These are phyloP conservation scores for Arthrobotrys iridis DNA, from an alignment of 2,329 filamentous ascomycete species.

Conservation along the genomic window DNA sequence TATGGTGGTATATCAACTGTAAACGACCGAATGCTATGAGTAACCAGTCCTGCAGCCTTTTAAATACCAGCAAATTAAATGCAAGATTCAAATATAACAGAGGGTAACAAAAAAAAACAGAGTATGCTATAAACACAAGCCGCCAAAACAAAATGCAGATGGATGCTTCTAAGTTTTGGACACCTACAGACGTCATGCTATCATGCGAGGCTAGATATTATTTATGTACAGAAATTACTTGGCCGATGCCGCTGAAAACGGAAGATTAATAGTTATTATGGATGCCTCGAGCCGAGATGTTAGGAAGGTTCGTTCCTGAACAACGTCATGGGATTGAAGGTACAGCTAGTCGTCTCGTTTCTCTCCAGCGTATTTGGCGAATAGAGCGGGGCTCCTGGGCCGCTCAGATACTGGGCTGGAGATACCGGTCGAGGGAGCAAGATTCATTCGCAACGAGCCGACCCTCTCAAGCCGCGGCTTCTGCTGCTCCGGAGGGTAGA, in stretches of 20 bases:
- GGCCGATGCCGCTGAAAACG: background rate
- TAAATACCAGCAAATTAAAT: constrained; percentile 5
- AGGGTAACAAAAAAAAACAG: background rate
- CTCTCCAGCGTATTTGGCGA: constrained; percentile 48
- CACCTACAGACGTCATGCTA: constrained; percentile 28
- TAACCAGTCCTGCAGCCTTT: background rate
- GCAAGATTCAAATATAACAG: constrained; percentile 2
- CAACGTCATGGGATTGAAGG: background rate
- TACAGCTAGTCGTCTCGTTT: constrained; percentile 44
- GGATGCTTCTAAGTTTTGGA: constrained; percentile 26
- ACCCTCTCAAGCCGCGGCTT: constrained; percentile 44
- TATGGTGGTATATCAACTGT: background rate
- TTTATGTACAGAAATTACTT: constrained; percentile 23
- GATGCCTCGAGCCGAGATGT: constrained; percentile 4
- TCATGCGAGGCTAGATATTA: constrained; percentile 35
- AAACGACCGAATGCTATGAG: background rate
- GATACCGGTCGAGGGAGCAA: constrained; percentile 35
- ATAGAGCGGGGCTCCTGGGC: constrained; percentile 48
- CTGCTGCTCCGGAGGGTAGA: constrained; percentile 22
- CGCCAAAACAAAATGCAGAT: constrained; percentile 33
- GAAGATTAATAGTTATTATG: constrained; percentile 12
- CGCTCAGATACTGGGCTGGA: constrained; percentile 48
- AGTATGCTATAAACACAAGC: constrained; percentile 22
- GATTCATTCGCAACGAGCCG: constrained; percentile 42
- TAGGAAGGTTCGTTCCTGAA: background rate